A percentile compares a stretch with the other conserved stretches of the same genome.
Conservation (phyloP, 495 filamentous ascomycete species). For the Neurospora sp. region DNA sequence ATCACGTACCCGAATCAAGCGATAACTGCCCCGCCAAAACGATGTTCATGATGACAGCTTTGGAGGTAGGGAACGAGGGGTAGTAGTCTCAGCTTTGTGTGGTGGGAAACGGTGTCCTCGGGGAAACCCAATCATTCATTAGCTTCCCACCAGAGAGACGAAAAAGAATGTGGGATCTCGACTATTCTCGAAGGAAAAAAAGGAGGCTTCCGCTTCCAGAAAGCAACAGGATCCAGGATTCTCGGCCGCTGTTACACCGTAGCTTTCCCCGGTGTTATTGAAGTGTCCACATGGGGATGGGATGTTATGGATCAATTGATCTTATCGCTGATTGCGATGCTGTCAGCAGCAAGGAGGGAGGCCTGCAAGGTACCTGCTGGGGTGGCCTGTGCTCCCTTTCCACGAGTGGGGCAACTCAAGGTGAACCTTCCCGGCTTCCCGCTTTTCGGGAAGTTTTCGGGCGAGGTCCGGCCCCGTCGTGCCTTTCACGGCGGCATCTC, state of each 20-base stretch:
- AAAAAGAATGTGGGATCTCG: not conserved
- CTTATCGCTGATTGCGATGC: not conserved
- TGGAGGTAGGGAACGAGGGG: not conserved
- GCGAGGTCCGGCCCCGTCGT: not conserved
- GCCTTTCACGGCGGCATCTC: not conserved
- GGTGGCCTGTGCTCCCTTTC: not conserved
- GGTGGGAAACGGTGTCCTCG: not conserved
- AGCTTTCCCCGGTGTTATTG: not conserved
- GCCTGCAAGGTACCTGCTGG: not conserved
- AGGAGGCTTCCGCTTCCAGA: not conserved
- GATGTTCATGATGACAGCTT: slow-evolving; percentile 33
- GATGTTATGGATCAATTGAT: not conserved
- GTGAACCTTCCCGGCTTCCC: not conserved
- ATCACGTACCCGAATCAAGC: slow-evolving; percentile 40
- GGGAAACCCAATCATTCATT: not conserved
- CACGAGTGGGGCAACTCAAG: not conserved
- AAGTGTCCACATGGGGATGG: not conserved
- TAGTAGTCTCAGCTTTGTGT: not conserved
- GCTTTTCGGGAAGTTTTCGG: not conserved
- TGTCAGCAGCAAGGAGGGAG: not conserved
- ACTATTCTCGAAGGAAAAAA: not conserved
- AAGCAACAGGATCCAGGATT: not conserved
- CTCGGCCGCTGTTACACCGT: not conserved
- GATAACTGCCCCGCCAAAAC: slow-evolving; percentile 28
- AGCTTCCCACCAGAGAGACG: not conserved